These are phyloP conservation scores for Aspergillus sp. DNA, from an alignment of 2,329 filamentous ascomycete species.

Conservation along the genomic window DNA sequence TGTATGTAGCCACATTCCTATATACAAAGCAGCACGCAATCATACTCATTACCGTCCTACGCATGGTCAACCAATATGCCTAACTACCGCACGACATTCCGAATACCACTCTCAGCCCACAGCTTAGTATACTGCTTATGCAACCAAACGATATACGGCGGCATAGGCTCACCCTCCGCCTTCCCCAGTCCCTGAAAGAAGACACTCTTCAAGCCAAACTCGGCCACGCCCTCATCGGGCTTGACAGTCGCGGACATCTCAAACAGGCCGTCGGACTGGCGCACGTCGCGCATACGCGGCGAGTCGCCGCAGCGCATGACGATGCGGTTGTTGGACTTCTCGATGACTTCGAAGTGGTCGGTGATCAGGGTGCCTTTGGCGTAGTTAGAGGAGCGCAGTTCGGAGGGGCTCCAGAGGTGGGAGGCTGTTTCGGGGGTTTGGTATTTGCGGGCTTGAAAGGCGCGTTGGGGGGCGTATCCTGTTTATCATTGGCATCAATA, in stretches of 20 bases:
- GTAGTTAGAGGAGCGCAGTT: slow-evolving; percentile 51
- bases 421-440: slow-evolving; percentile 46
- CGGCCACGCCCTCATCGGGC: slow-evolving; percentile 50
- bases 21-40: too few relatives aligned
- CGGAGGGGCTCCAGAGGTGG: slow-evolving; percentile 54
- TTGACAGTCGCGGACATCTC: slow-evolving; percentile 56
- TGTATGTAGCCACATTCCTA: too few relatives aligned
- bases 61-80: neutral
- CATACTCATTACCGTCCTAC: too few relatives aligned
- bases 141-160: slow-evolving; percentile 40
- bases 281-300: slow-evolving; percentile 48
- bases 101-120: slow-evolving; percentile 47
- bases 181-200: slow-evolving; percentile 50
- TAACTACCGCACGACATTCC: slow-evolving; percentile 12
- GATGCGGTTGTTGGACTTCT: slow-evolving; percentile 53
- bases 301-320: slow-evolving; percentile 59
- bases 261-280: slow-evolving; percentile 58
- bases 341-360: slow-evolving; percentile 64
- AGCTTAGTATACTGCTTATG: slow-evolving; percentile 51
- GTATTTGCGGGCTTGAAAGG: slow-evolving; percentile 53
- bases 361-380: slow-evolving; percentile 56
- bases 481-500: neutral
- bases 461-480: slow-evolving; percentile 48
- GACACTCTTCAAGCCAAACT: slow-evolving; percentile 57
- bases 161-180: slow-evolving; percentile 38